Percentiles rank a stretch among this genome's conserved stretches.
Conservation (phyloP, 306 rosid genomes). For the Glycine soja region DNA sequence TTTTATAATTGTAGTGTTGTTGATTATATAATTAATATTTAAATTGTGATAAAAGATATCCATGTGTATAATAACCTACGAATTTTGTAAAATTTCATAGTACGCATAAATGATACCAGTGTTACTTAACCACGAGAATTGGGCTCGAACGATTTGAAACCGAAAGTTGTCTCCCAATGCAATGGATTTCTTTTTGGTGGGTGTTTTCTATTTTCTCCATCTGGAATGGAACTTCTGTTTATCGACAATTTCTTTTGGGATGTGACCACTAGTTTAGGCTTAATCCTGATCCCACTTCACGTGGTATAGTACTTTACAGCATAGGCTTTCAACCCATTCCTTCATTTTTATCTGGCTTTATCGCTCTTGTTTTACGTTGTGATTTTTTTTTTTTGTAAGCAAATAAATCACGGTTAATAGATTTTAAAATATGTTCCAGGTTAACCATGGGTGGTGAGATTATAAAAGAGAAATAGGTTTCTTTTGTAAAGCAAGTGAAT, state of each 20-base stretch:
- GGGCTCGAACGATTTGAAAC: not conserved
- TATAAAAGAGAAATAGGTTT: not conserved
- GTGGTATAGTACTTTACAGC: not conserved
- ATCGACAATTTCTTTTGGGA: not conserved
- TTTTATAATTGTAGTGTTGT: too few relatives aligned
- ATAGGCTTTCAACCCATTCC: not conserved
- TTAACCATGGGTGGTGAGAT: not conserved
- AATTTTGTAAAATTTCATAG: too few relatives aligned
- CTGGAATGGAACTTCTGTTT: not conserved
- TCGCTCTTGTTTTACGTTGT: not conserved
- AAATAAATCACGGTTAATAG: not conserved
- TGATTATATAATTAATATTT: too few relatives aligned
- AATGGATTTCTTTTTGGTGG: not conserved
- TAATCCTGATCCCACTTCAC: not conserved
- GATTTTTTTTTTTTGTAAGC: not conserved
- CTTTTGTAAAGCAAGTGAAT: not conserved
- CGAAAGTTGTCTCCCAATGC: not conserved
- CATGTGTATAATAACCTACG: too few relatives aligned
- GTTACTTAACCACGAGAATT: not conserved
- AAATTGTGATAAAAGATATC: too few relatives aligned
- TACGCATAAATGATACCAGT: not conserved
- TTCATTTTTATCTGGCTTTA: not conserved
- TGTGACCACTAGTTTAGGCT: not conserved
- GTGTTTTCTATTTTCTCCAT: not conserved
- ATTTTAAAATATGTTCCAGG: not conserved